Evolutionary conservation across 106 monocot species (phyloP), one percentile per base, ranked within the genome.

Genomic region (Dioscorea dumetorum): DNA sequence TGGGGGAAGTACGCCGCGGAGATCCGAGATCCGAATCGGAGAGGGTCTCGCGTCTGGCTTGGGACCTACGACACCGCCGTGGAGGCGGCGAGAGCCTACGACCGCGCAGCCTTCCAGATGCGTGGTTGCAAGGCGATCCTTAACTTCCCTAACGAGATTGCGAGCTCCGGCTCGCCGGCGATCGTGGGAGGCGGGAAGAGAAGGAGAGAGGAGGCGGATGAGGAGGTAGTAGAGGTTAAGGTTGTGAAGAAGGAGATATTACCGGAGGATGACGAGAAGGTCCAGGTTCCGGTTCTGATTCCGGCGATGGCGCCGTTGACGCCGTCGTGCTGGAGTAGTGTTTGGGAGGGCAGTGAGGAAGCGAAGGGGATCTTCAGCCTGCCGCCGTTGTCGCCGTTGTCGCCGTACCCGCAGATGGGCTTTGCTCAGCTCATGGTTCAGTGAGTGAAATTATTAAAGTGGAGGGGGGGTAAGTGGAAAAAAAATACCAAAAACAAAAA

Each of bases 1-100:
- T 93, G 93, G 93, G 93, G 93, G 24, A 93, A 93, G 72, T 93
- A 64, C 72, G 93, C 78, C 49, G 90, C 83, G 14, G 86, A 83
- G 80, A 86, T 86, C 48, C 71, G 80, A n/a, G 85, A 88, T 56
- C 85, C 88, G 3, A 93, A 83, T 14, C 58, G 74, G 49, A 59
- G 69, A 35, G 91, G 91, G 0, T 87, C 87, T 33, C 71, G 87
- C 57, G 64, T 85, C 57, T 91, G 91, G 91, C 72, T 91, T 1
- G 91, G 91, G 31, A 91, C 91, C 10, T 91, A 71, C 70, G 84
- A 87, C 41, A 84, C 82, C 22, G 79, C 87, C 13, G 52, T 87
- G 33, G 84, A 91, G 66, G 91, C 87, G 22, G 91, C 91, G 24
- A 58, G 82, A 33, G 91, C 91, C 2, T 91, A 91, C 70, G 91